These are phyloP conservation scores for Globisporangium viniferum DNA, from an alignment of 352 stramenopile genomes.

Conservation along the genomic window DNA sequence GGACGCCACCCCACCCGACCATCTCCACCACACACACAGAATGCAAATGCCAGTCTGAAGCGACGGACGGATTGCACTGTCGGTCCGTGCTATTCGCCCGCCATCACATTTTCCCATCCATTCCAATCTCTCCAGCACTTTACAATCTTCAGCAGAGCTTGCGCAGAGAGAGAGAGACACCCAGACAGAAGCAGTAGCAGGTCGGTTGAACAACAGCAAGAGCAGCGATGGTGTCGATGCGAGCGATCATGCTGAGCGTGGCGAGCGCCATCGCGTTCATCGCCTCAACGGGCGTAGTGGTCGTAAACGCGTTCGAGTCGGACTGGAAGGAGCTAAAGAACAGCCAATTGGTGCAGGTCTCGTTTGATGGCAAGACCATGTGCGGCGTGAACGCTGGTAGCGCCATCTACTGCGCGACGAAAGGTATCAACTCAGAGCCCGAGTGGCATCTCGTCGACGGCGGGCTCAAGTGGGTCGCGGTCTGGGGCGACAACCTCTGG, in stretches of 20 bases:
- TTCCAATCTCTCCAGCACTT: background rate
- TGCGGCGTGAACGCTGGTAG: slow-evolving; percentile 9
- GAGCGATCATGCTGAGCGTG: slow-evolving; percentile 9
- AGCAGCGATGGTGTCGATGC: slow-evolving; percentile 13
- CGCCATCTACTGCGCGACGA: slow-evolving; percentile 14
- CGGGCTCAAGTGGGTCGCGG: slow-evolving; percentile 13
- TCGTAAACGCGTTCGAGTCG: background rate
- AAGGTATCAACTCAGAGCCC: background rate
- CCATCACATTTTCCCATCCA: too few species aligned
- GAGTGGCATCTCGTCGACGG: background rate
- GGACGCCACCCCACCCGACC: too few species aligned
- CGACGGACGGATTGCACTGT: too few species aligned
- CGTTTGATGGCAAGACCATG: slow-evolving; percentile 18
- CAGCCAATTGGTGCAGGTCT: slow-evolving; percentile 7
- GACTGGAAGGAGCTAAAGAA: slow-evolving; percentile 9
- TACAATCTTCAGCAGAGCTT: slow-evolving; percentile 8
- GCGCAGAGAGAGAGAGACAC: background rate
- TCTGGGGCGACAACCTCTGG: slow-evolving; percentile 27
- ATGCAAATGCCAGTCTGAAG: too few species aligned
- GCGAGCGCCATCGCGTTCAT: background rate
- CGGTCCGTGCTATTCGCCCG: too few species aligned
- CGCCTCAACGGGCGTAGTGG: background rate
- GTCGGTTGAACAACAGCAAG: background rate
- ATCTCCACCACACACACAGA: too few species aligned
- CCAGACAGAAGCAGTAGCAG: background rate